phyloP scores from a whole-genome alignment of 495 filamentous ascomycete species.

The Penicillium lagena region DNA sequence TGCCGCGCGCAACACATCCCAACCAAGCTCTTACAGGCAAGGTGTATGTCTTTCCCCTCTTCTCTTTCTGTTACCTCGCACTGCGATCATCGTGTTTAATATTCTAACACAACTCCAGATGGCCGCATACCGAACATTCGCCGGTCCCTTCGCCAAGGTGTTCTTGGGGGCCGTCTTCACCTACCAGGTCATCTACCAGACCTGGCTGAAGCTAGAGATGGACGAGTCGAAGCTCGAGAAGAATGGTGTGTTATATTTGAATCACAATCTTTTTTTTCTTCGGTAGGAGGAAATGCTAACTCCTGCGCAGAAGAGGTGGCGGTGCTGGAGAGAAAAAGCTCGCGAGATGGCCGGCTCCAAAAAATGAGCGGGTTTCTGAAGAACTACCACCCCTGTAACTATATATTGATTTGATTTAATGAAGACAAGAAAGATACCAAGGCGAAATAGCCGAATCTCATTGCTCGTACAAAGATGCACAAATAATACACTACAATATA shows the following conservation, averaged over 20 bases:
- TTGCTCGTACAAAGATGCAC: background rate
- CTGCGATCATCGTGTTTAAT: too few species aligned
- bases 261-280: background rate
- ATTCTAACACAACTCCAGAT: constrained; percentile 34
- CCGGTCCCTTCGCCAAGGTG: constrained; percentile 74
- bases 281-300: background rate
- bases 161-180: constrained; percentile 81
- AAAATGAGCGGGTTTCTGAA: constrained; percentile 13
- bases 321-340: constrained; percentile 34
- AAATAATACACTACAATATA: background rate
- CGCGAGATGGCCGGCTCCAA: constrained; percentile 28
- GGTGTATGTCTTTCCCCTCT: constrained; percentile 7
- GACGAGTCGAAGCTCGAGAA: constrained; percentile 62
- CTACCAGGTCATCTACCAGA: constrained; percentile 80
- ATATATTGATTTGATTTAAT: background rate
- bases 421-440: too few species aligned
- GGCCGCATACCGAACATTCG: constrained; percentile 72
- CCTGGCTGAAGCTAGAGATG: constrained; percentile 81
- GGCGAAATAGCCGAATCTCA: too few species aligned
- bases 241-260: constrained; percentile 33
- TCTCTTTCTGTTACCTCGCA: background rate
- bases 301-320: constrained; percentile 31
- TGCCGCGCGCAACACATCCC: constrained; percentile 4
- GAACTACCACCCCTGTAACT: background rate
- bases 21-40: constrained; percentile 13